Percentiles rank a stretch among this genome's conserved stretches.
These are phyloP conservation scores for Leccinum subrobustum DNA, from an alignment of 1,284 basidiomycete species.

Conservation along the genomic window DNA sequence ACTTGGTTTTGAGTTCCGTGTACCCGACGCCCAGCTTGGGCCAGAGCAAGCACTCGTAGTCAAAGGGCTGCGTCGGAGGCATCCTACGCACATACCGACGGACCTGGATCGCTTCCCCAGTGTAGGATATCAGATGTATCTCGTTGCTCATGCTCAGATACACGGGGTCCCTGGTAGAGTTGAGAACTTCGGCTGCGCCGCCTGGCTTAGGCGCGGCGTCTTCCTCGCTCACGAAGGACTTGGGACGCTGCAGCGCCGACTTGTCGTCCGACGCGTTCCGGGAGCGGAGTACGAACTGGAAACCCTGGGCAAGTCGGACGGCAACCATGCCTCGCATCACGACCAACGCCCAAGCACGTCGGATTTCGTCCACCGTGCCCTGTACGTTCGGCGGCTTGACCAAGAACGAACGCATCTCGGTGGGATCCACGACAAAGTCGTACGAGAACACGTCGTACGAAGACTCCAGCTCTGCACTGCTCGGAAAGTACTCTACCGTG, in stretches of 20 bases:
- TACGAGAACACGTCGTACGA: conserved; percentile 83
- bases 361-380: conserved; percentile 33
- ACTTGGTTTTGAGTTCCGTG: conserved; percentile 76
- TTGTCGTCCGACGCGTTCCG: conserved; percentile 32
- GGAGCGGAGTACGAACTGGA: conserved; percentile 82
- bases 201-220: conserved; percentile 54
- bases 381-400: conserved; percentile 58
- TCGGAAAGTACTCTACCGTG: conserved; percentile 89
- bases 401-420: conserved; percentile 79
- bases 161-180: conserved; percentile 69
- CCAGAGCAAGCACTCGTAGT: conserved; percentile 92
- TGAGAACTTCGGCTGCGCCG: conserved; percentile 73
- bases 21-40: conserved; percentile 87
- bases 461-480: conserved; percentile 70
- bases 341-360: conserved; percentile 73
- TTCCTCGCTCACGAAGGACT: conserved; percentile 57
- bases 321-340: conserved; percentile 95
- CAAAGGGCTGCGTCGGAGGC: conserved; percentile 59
- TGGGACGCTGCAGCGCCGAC: conserved; percentile 44
- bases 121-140: conserved; percentile 89
- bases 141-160: conserved; percentile 95
- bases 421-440: conserved; percentile 75
- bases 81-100: conserved; percentile 83
- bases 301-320: conserved; percentile 91
- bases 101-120: conserved; percentile 85